phyloP scores from a whole-genome alignment of 345 rosid genomes.

The Gynandropsis gynandra region DNA sequence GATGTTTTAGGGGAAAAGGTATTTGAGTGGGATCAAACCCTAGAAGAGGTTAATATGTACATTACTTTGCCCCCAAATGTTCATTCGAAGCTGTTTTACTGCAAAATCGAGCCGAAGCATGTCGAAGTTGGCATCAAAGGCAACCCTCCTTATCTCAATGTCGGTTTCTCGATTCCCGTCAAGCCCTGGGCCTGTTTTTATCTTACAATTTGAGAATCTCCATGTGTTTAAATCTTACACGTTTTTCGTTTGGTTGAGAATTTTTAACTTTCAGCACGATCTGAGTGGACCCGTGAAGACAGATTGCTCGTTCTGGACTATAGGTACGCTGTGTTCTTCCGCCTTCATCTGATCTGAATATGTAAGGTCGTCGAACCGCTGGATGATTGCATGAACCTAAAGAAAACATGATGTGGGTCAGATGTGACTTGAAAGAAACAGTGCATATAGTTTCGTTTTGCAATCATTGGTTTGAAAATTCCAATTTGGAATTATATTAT shows the following conservation, averaged over 20 bases:
- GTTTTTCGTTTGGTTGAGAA: neutral
- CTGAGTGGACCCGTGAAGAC: slow-evolving; percentile 68
- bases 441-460: too few species aligned
- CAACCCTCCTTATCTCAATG: slow-evolving; percentile 91
- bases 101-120: slow-evolving; percentile 79
- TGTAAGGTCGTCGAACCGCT: neutral
- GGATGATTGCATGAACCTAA: too few species aligned
- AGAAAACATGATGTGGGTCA: too few species aligned
- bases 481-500: too few species aligned
- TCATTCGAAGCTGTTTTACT: slow-evolving; percentile 62
- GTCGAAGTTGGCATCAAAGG: slow-evolving; percentile 91
- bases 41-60: slow-evolving; percentile 80
- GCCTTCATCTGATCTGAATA: too few species aligned
- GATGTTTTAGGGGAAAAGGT: slow-evolving; percentile 52
- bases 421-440: too few species aligned
- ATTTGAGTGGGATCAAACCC: slow-evolving; percentile 94
- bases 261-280: slow-evolving; percentile 47
- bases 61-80: slow-evolving; percentile 63
- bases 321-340: slow-evolving; percentile 37
- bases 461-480: too few species aligned
- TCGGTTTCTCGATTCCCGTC: slow-evolving; percentile 27
- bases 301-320: slow-evolving; percentile 87
- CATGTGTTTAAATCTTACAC: neutral
- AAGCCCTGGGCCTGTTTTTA: neutral
- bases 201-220: neutral